Evolutionary conservation across 192 early-diverging fungal species (phyloP).

Genomic region (Umbelopsis sp.): DNA sequence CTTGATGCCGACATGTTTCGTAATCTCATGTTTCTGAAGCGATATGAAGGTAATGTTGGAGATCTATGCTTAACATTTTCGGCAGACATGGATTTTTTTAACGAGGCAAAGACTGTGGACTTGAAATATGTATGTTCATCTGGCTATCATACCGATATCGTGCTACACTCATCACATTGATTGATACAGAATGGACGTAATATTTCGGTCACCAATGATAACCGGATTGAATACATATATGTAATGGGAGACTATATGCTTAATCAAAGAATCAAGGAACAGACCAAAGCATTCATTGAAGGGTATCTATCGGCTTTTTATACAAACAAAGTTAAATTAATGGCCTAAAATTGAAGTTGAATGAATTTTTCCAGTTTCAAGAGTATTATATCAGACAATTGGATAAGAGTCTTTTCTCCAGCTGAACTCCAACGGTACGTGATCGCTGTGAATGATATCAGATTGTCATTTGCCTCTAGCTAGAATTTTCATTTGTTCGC

Average conservation of each 20-base stretch:
- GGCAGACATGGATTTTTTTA: conserved; percentile 62
- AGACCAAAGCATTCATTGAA: conserved; percentile 73
- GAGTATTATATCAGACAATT: conserved; percentile 72
- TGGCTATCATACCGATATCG: too few relatives aligned
- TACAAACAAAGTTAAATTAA: not conserved
- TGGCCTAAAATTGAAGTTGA: not conserved
- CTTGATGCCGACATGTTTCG: conserved; percentile 56
- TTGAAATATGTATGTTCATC: conserved; percentile 38
- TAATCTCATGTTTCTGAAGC: conserved; percentile 61
- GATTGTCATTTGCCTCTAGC: too few relatives aligned
- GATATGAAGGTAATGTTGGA: conserved; percentile 62
- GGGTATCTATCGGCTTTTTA: conserved; percentile 55
- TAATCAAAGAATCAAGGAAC: conserved; percentile 67
- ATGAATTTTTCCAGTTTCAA: conserved; percentile 41
- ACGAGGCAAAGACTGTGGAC: conserved; percentile 43
- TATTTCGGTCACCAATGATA: conserved; percentile 62
- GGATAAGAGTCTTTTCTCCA: conserved; percentile 88
- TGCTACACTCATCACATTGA: too few relatives aligned
- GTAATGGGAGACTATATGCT: conserved; percentile 76
- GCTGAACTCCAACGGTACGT: conserved; percentile 74
- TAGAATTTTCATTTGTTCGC: not conserved
- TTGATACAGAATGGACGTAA: conserved; percentile 47
- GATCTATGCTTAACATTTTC: conserved; percentile 67
- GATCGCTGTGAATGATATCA: too few relatives aligned
- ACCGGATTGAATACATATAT: conserved; percentile 74